Base-by-base conservation (phyloP, 1,284 basidiomycete genomes). In the Chiua sp. region DNA sequence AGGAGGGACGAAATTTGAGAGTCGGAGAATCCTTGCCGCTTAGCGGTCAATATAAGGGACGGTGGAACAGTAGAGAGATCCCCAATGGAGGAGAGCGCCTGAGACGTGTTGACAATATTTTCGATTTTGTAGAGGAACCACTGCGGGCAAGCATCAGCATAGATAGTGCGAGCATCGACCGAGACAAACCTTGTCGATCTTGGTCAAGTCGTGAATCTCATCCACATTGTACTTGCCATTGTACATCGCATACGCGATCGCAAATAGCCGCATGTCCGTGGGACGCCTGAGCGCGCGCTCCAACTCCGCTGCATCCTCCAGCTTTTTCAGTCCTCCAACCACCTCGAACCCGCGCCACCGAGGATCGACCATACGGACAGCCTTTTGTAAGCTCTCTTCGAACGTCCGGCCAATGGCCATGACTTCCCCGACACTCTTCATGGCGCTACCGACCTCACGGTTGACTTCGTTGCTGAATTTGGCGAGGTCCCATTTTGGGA, bases 401-500 rank as follows among this genome's bases (percentile, higher is more conserved):
- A 98, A 99, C 1, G 98, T 99, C 67, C 98, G 92, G 51, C 98
- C 98, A 68, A 99, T 98, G 65, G 97, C 97, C 98, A 99, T 99
- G 70, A 99, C 97, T 77, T 99, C 98, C 63, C 98, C 98, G 60
- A 99, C 98, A 28, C 94, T 96, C 80, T 99, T 99, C 98, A 99
- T 99, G 30, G 95, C 88, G 4, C 96, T 98, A 44, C 98, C 97
- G 56, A 99, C 90, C 73, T 96, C 90, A 61, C 97, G 91, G 75
- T 98, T 92, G 61, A 99, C 98, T 73, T 98, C 96, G 3, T 82
- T 79, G 22, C 89, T 91, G 84, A 99, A 98, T 80, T 99, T 99
- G 68, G 96, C 95, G 63, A 99, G 82, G 79, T 99, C 98, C 96
- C 98, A 99, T 79, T 98, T 98, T 68, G 98, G 98, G 68, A 99